phyloP scores from a whole-genome alignment of 306 rosid genomes.

The Amphicarpaea edgeworthii region DNA sequence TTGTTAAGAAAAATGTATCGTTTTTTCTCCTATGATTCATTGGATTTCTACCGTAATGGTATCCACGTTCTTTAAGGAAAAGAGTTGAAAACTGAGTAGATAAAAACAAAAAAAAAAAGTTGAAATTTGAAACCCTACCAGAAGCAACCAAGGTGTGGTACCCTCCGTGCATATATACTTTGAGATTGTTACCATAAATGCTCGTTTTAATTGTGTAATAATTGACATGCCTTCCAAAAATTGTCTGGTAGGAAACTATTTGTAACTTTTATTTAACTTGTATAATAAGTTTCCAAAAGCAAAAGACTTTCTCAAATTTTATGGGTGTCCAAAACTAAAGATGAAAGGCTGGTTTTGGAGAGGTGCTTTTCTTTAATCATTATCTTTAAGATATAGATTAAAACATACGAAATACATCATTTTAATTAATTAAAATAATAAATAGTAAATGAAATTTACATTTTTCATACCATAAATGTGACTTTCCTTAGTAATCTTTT shows the following conservation, averaged over 20 bases:
- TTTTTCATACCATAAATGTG: not conserved
- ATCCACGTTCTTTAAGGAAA: not conserved
- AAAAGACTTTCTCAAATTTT: not conserved
- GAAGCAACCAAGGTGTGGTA: not conserved
- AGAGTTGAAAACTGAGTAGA: not conserved
- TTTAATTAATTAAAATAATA: not conserved
- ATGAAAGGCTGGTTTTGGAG: not conserved
- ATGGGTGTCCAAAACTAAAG: not conserved
- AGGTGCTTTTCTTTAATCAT: not conserved
- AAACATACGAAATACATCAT: not conserved
- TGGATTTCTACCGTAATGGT: not conserved
- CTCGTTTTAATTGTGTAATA: not conserved
- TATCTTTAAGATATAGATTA: not conserved
- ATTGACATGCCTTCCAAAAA: not conserved
- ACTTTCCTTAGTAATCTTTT: not conserved
- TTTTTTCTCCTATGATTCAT: not conserved
- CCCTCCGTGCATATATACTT: not conserved
- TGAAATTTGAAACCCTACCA: not conserved
- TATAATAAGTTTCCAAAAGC: slow-evolving; percentile 26
- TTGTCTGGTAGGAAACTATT: not conserved
- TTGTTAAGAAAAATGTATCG: not conserved
- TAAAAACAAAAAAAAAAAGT: too few species aligned
- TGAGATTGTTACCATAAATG: slow-evolving; percentile 13
- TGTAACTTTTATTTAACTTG: slow-evolving; percentile 14
- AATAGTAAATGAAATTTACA: not conserved